Base-by-base conservation (phyloP, 768 basidiomycete species). In the Tubosaeta sp. region DNA sequence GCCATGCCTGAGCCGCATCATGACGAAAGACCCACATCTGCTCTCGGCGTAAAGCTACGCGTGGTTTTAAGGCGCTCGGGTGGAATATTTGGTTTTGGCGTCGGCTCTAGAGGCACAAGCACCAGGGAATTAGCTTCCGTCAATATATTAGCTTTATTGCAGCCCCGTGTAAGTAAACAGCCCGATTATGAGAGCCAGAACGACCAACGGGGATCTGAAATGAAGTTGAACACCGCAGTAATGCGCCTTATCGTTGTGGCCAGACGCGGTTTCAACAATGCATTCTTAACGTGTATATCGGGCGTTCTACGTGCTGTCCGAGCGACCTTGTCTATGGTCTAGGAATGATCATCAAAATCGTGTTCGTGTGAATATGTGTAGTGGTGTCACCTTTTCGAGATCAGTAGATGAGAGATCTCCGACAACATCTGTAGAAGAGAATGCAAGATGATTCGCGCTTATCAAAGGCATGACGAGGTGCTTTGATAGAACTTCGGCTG, bases 381-480 rank as follows among this genome's bases (percentile, higher is more conserved):
- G 46, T 25, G 26, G 37, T 8, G 4, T 43, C 58, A 85, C 88
- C 78, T 85, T 84, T 65, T 89, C 85, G 35, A 88, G 72, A 56
- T 86, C 85, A 42, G 59, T 62, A 53, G 78, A 77, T 41, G 82
- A 66, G 43, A 85, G 70, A 63, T 80, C 79, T 64, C 74, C 67
- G 51, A 88, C 68, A 41, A 77, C 68, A 54, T 86, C 79, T 48
- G 80, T 60, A 34, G 83, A 83, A 45, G 79, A 74, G 68, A 90
- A 85, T 2, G 84, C 78, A 56, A 88, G 68, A 65, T 89, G 82
- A 53, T 77, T 83, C 43, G 81, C 71, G 65, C 82, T 88, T 63
- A 91, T 83, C 54, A 91, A 75, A 7, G 89, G 89, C 54, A 85
- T 72, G 56, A 91, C 82, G 57, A 91, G 80, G 59, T 91, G 89